Evolutionary conservation across 1,284 basidiomycete species (phyloP), one percentile per base, ranked within the genome.

Genomic region (Cutaneotrichosporon sp.): DNA sequence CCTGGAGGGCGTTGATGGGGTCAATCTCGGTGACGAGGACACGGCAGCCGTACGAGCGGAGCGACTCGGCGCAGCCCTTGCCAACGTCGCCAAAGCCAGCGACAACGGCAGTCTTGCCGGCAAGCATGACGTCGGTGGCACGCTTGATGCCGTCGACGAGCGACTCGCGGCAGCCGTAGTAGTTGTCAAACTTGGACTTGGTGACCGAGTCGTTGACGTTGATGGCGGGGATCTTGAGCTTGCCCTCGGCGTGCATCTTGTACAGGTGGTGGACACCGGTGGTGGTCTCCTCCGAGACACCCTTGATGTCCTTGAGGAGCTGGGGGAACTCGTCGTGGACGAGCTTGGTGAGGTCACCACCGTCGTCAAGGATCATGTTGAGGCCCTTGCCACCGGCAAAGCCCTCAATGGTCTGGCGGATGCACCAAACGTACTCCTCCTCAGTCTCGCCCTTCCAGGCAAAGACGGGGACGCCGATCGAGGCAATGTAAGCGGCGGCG

Each of bases 371-470:
- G 82, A 99, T 99, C 94, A 99, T 91, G 89, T 99, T 99, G 78
- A 97, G 84, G 64, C 90, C 81, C 83, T 97, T 84, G 74, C 90
- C 90, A 71, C 80, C 78, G 66, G 83, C 81, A 80, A 83, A 83
- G 21, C 89, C 92, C 73, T 87, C 82, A 72, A 99, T 83, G 63
- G 92, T 92, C 84, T 99, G 97, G 80, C 98, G 93, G 73, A 99
- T 93, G 81, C 93, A 97, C 96, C 97, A 99, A 72, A 84, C 81
- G 85, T 98, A 99, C 82, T 99, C 96, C 83, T 98, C 96, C 82
- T 99, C 97, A 64, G 95, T 97, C 86, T 99, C 96, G 67, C 97
- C 97, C 86, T 99, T 99, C 96, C 96, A 99, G 69, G 96, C 97
- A 80, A 89, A 99, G 77, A 99, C 96, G 72, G 96, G 96, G 63